Evolutionary conservation across 495 filamentous ascomycete genomes (phyloP).

Genomic region (Aspergillus ellipticus): DNA sequence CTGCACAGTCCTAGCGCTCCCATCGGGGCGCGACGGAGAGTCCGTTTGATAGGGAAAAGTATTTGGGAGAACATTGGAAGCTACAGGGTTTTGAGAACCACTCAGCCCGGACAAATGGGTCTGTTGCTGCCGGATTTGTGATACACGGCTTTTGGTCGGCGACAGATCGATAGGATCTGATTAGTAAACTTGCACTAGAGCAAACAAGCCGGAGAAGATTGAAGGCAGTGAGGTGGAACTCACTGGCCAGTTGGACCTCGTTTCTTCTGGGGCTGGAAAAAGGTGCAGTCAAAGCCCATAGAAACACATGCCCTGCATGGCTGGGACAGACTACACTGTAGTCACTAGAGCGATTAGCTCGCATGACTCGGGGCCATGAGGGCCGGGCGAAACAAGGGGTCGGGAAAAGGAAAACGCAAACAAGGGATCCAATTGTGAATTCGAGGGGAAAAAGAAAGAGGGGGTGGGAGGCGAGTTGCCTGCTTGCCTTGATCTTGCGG

Average conservation of each 20-base stretch:
- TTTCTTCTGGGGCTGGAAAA: conserved; percentile 43
- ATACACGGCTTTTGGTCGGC: conserved; percentile 28
- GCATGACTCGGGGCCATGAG: not conserved
- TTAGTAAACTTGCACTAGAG: not conserved
- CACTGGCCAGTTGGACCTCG: conserved; percentile 41
- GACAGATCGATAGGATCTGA: not conserved
- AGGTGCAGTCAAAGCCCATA: conserved; percentile 45
- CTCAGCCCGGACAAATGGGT: conserved; percentile 17
- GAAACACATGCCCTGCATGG: conserved; percentile 37
- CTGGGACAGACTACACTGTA: conserved; percentile 40
- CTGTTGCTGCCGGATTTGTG: conserved; percentile 42
- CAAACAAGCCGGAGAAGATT: not conserved
- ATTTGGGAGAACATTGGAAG: conserved; percentile 11
- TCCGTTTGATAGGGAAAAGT: conserved; percentile 10
- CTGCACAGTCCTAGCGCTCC: conserved; percentile 8
- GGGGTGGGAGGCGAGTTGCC: not conserved
- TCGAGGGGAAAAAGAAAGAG: not conserved
- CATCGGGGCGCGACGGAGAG: conserved; percentile 16
- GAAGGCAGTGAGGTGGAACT: conserved; percentile 15
- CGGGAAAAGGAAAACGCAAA: conserved; percentile 2
- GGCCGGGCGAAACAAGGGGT: not conserved
- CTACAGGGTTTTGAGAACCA: conserved; percentile 11
- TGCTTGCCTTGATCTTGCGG: conserved; percentile 39
- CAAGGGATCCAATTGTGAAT: not conserved
- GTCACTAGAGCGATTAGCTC: not conserved